These are phyloP conservation scores for Ceratocystis eucalypticola DNA, from an alignment of 2,329 filamentous ascomycete genomes.

Conservation along the genomic window DNA sequence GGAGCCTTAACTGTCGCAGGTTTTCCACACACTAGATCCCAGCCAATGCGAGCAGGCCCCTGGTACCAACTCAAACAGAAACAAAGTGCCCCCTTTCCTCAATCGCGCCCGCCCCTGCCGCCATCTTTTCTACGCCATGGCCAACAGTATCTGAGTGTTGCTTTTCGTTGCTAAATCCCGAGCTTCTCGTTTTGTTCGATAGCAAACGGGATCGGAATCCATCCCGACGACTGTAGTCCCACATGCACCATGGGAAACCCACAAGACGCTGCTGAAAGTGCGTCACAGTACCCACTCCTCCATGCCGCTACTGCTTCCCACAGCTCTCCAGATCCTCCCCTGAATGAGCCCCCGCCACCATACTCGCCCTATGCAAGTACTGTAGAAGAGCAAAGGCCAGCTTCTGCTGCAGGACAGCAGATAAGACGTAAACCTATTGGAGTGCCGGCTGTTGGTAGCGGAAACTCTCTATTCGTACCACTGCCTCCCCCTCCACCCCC, in stretches of 20 bases:
- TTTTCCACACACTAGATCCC: not conserved
- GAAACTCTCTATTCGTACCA: not conserved
- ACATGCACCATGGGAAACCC: not conserved
- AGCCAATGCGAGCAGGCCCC: not conserved
- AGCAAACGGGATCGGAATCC: not conserved
- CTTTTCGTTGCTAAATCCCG: not conserved
- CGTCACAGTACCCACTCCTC: not conserved
- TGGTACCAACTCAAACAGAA: not conserved
- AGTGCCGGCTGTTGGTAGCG: not conserved
- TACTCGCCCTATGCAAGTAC: not conserved
- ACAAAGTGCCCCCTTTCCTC: not conserved
- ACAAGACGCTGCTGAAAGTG: not conserved
- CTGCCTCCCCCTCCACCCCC: not conserved
- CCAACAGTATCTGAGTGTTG: not conserved
- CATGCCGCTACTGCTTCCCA: not conserved
- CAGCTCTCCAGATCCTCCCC: not conserved
- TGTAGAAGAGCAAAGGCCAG: not conserved
- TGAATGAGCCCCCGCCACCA: not conserved
- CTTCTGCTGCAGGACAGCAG: not conserved
- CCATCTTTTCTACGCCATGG: not conserved
- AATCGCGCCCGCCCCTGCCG: not conserved
- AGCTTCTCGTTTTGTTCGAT: not conserved
- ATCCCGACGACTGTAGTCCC: not conserved
- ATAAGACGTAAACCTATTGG: conserved; percentile 12
- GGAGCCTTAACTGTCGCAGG: not conserved